Conservation (phyloP, 2,329 filamentous ascomycete genomes). For the Helicocarpus griseus region DNA sequence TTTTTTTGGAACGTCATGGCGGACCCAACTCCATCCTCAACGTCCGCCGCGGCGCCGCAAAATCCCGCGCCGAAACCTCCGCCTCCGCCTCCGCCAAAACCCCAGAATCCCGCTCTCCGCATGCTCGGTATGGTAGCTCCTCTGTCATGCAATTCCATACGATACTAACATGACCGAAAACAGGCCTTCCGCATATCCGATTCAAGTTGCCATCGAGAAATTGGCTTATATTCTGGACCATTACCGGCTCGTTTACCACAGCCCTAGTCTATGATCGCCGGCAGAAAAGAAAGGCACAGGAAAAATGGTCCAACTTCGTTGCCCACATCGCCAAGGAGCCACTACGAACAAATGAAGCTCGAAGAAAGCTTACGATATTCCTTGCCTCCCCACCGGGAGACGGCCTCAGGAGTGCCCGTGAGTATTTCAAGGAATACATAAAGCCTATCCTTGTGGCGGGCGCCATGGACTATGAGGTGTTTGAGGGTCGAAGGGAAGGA, state of each 20-base stretch:
- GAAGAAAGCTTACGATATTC: conserved; percentile 76
- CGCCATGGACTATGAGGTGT: conserved; percentile 89
- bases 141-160: background rate
- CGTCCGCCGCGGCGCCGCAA: conserved; percentile 6
- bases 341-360: conserved; percentile 61
- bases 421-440: conserved; percentile 92
- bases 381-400: conserved; percentile 80
- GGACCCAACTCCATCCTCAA: conserved; percentile 3
- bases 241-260: conserved; percentile 67
- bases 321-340: conserved; percentile 73
- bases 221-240: conserved; percentile 88
- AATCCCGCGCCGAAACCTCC: conserved; percentile 10
- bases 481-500: conserved; percentile 86
- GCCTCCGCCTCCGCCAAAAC: conserved; percentile 9
- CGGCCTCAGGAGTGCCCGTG: conserved; percentile 71
- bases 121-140: conserved; percentile 11
- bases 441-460: conserved; percentile 87
- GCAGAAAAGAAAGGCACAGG: conserved; percentile 74
- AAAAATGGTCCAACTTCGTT: conserved; percentile 79
- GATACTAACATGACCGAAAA: background rate
- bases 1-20: background rate
- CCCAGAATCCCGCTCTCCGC: conserved; percentile 14
- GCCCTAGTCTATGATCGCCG: conserved; percentile 86
- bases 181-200: conserved; percentile 74
- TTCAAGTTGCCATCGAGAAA: conserved; percentile 85